Evolutionary conservation across 1,284 basidiomycete species (phyloP), one percentile per base, ranked within the genome.

Genomic region (Ceratobasidium sp.): DNA sequence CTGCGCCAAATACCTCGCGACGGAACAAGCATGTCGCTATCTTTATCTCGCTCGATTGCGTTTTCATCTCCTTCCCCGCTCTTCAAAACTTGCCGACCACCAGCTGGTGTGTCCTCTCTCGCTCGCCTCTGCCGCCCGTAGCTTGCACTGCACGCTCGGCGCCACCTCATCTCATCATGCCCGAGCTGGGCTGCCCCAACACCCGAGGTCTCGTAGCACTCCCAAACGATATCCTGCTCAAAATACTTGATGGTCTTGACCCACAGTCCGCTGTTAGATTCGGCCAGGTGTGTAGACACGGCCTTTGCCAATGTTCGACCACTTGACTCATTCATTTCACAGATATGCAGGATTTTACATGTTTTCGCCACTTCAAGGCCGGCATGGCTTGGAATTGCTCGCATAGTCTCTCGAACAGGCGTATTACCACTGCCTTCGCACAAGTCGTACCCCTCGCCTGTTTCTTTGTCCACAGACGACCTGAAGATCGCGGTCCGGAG

Each of bases 291-390:
- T 47, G 69, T 54, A 35, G 14, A 1, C 43, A 28, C 16, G 3
- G 47, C 14, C 35, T 46, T 21, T 28, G 23, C 28, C 11, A 16
- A 32, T 18, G 30, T 61, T 43, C 21, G 47, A 46, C 21, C 8
- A 50, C 69, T 38, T 72, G 21, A 70, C 55, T 26, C 30, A 59
- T 46, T 55, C 32, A 72, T 49, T 30, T 50, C 46, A 16, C 26
- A 72, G 69, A 62, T 72, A 14, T 72, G 69, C 57, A 72, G 61
- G 47, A 16, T 35, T 11, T 49, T 72, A n/a, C 44, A 72, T 72
- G 47, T 49, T 8, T 72, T 72, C 41, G 69, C 57, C 46, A 62
- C 69, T 38, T 72, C 69, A n/a, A 44, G 69, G 38, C 69, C 41
- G 16, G 69, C 69, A 26, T 72, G 69, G 69, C 57, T 72, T 32